Base-by-base conservation (phyloP, 2,329 filamentous ascomycete species). In the Capronia epimyces region DNA sequence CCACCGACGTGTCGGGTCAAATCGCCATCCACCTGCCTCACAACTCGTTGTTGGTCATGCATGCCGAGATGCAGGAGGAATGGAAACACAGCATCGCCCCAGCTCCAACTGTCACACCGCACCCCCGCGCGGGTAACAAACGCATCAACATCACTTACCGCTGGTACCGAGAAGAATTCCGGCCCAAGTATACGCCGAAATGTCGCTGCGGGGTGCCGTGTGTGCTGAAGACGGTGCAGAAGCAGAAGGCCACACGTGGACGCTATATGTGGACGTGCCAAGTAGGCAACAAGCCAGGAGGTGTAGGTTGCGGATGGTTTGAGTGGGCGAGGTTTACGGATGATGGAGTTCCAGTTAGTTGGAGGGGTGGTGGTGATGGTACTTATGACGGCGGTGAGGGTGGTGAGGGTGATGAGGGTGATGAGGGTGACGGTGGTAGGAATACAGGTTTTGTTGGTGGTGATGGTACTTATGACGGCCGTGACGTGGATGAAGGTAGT, bases 221-320 rank as follows among this genome's bases (percentile, higher is more conserved):
- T 2, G 78, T 83, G 7, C 71, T 97, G 56, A 76, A 89, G 37
- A 89, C 89, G 34, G 88, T 90, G 13, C 88, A 90, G 70, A 82
- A 77, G 63, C 89, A 86, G 69, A 82, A 78, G 60, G 85, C 86
- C 59, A 91, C 82, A 47, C 75, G 81, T 58, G 90, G 91, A 0
- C 76, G 77, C 61, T 95, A 97, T 65, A 93, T 94, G 69, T 95
- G 89, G 89, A 93, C 91, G 86, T 97, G 93, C 63, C 81, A 95
- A 69, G 81, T 82, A 0, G 82, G 84, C 13, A 56, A 22, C 66
- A 62, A 59, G 57, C 53, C 49, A 1, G 43, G 18, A 8, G 53
- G 39, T 27, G 70, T 81, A 32, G 82, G 79, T 3, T 95, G 89
- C 63, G 73, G 77, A 0, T 93, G 85, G 63, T 95, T 95, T 60